Base-by-base conservation (phyloP, 495 filamentous ascomycete species). In the Cetradonia linearis region DNA sequence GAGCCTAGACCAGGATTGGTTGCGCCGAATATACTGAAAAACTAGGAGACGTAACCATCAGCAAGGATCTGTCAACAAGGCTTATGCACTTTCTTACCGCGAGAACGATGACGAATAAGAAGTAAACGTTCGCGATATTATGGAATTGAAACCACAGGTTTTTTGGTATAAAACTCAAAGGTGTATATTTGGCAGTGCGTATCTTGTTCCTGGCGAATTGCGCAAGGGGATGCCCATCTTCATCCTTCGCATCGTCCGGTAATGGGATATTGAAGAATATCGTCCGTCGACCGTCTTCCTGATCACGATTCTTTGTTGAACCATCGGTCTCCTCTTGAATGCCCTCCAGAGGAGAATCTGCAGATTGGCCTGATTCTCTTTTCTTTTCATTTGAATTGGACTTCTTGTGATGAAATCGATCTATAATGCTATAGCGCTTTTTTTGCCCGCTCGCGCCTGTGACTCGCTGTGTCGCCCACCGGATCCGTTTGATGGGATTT, bases 111-210 rank as follows among this genome's bases (percentile, higher is more conserved):
- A 93, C 81, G 74, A 96, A 95, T 58, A 97, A 77, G 78, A 99
- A 99, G 72, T 96, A 99, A 42, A 97, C 84, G 72, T 97, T 99
- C 57, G 94, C 94, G 65, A 99, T 88, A 71, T 97, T 97, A 74
- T 97, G 91, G 70, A 99, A 97, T 71, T 99, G 94, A 60, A 93
- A 85, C 80, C 84, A 99, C 58, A 97, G 70, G 71, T 99, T 96
- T 74, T 97, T 96, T 11, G 94, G 94, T n/a, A 97, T 72, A 75
- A 99, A 99, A 64, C 87, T 94, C 56, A 99, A 73, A 16, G 94
- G 84, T 5, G 94, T 97, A 72, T 96, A 99, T 71, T 96, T 97
- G 55, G 94, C 87, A 4, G 94, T 99, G 40, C 94, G 81, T 68
- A 99, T 95, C 76, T 99, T 99, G 77, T 99, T 99, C 60, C 93